phyloP scores from a whole-genome alignment of 306 rosid species.

The Corylus heterophylla region DNA sequence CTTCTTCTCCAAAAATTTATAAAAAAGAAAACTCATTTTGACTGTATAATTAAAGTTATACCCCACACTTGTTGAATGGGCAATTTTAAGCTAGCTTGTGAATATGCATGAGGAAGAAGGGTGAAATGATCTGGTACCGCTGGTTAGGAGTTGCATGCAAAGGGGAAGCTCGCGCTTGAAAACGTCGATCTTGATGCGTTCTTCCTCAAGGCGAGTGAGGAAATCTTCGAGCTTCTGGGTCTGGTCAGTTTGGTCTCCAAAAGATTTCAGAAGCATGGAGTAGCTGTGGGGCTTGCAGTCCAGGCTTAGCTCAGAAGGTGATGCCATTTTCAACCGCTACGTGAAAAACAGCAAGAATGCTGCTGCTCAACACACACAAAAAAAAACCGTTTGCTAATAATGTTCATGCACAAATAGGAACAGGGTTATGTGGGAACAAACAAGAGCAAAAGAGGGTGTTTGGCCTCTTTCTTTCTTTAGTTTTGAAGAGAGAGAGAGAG shows the following conservation, averaged over 20 bases:
- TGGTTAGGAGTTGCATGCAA: slow-evolving; percentile 98
- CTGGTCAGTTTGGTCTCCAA: slow-evolving; percentile 66
- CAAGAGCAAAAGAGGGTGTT: slow-evolving; percentile 68
- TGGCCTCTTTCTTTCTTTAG: slow-evolving; percentile 63
- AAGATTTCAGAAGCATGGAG: slow-evolving; percentile 78
- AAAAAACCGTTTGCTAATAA: slow-evolving; percentile 29
- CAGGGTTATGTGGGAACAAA: slow-evolving; percentile 59
- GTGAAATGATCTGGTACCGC: slow-evolving; percentile 43
- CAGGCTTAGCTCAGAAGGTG: slow-evolving; percentile 78
- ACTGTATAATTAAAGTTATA: not conserved
- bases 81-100: not conserved
- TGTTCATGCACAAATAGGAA: slow-evolving; percentile 49
- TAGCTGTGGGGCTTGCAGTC: slow-evolving; percentile 84
- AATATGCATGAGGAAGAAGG: not conserved
- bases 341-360: slow-evolving; percentile 1
- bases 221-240: slow-evolving; percentile 77
- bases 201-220: slow-evolving; percentile 85
- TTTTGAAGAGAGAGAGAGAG: slow-evolving; percentile 31
- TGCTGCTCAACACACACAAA: not conserved
- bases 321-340: slow-evolving; percentile 53
- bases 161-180: slow-evolving; percentile 99
- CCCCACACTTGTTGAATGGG: slow-evolving; percentile 16
- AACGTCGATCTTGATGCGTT: slow-evolving; percentile 93
- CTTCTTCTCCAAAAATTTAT: not conserved
- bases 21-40: no score